These are phyloP conservation scores for Nicotiana paniculata DNA, from an alignment of 257 asterid species.

Conservation along the genomic window DNA sequence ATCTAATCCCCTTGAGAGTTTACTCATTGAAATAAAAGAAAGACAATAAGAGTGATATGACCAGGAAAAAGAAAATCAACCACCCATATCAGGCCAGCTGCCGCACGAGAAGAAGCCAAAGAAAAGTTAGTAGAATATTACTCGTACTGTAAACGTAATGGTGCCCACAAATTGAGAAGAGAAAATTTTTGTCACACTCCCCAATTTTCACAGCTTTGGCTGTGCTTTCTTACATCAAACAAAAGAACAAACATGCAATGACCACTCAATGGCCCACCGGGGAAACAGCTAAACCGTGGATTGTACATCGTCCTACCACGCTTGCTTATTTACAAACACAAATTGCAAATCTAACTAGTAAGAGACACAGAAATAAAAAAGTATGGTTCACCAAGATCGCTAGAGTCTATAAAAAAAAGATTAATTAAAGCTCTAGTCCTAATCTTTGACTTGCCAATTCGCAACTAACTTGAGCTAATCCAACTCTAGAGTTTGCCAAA, in stretches of 20 bases:
- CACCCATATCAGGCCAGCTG: too few species aligned
- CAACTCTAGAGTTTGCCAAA: slow-evolving; percentile 52
- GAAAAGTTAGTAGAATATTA: too few species aligned
- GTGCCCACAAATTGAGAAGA: not conserved
- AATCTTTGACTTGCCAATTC: slow-evolving; percentile 55
- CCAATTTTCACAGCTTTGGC: not conserved
- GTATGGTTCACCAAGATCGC: too few species aligned
- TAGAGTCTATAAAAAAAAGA: not conserved
- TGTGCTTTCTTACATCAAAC: not conserved
- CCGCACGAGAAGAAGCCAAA: too few species aligned
- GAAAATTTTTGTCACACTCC: not conserved
- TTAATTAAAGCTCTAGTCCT: slow-evolving; percentile 22
- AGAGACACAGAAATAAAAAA: not conserved
- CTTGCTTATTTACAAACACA: not conserved
- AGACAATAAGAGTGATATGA: too few species aligned
- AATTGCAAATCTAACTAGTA: not conserved
- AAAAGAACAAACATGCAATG: not conserved
- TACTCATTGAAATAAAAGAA: too few species aligned
- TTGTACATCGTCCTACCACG: not conserved
- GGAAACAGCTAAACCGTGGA: not conserved
- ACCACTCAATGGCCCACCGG: not conserved
- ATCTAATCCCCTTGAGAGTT: too few species aligned
- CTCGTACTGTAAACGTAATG: not conserved
- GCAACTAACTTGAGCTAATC: slow-evolving; percentile 61
- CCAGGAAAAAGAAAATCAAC: too few species aligned